phyloP scores from a whole-genome alignment of 352 stramenopile genomes.

The Phytophthora brassicae region DNA sequence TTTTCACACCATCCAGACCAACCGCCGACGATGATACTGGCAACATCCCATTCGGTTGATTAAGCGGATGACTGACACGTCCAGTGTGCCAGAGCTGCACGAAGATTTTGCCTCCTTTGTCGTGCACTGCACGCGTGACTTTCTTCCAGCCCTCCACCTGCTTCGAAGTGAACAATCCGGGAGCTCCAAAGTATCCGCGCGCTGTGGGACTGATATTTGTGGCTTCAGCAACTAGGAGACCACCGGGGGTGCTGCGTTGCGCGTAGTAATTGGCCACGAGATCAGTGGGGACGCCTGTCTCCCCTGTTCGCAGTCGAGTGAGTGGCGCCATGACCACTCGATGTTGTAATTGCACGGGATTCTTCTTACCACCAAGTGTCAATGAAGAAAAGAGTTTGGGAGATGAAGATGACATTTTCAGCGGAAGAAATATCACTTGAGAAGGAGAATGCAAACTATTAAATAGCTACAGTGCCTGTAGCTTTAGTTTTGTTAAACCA shows the following conservation, averaged over 20 bases:
- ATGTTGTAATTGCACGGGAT: conserved; percentile 53
- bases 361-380: conserved; percentile 41
- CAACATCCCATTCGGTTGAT: conserved; percentile 47
- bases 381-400: conserved; percentile 51
- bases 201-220: conserved; percentile 50
- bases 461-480: no score
- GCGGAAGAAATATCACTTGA: neutral
- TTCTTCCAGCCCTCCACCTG: conserved; percentile 60
- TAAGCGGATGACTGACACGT: conserved; percentile 56
- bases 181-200: conserved; percentile 42
- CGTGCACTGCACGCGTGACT: conserved; percentile 67
- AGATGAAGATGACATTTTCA: conserved; percentile 9
- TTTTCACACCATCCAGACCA: conserved; percentile 31
- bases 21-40: conserved; percentile 49
- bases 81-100: conserved; percentile 88
- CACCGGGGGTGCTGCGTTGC: conserved; percentile 54
- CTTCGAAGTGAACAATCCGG: conserved; percentile 44
- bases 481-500: neutral
- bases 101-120: conserved; percentile 75
- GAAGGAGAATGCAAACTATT: conserved; percentile 2
- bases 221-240: conserved; percentile 64
- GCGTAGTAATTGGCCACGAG: conserved; percentile 64
- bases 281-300: conserved; percentile 35
- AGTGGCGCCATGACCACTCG: conserved; percentile 73
- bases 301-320: conserved; percentile 45